Evolutionary conservation across 2,329 filamentous ascomycete genomes (phyloP).

Genomic region (Fusarium proliferatum): DNA sequence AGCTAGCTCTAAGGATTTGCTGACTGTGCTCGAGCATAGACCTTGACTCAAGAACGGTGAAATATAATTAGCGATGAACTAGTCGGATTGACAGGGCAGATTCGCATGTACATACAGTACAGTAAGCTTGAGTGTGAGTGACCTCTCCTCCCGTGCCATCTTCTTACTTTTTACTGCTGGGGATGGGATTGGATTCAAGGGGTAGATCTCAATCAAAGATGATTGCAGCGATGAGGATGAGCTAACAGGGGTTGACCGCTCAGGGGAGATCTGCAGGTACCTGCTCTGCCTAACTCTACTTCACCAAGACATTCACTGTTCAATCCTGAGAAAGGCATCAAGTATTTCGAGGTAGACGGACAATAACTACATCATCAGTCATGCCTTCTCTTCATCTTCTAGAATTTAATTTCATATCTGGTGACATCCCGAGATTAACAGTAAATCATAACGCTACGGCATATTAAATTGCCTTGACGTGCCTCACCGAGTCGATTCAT

Average conservation of each 20-base stretch:
- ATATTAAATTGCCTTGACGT: slow-evolving; percentile 33
- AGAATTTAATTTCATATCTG: slow-evolving; percentile 13
- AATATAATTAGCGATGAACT: slow-evolving; percentile 11
- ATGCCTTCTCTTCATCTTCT: slow-evolving; percentile 3
- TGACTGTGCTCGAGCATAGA: slow-evolving; percentile 3
- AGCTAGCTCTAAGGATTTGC: not conserved
- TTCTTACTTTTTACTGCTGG: not conserved
- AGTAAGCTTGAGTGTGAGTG: not conserved
- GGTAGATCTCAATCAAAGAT: slow-evolving; percentile 38
- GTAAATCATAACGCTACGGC: slow-evolving; percentile 27
- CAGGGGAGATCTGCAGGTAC: slow-evolving; percentile 13
- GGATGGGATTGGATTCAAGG: slow-evolving; percentile 6
- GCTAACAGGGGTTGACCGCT: slow-evolving; percentile 13
- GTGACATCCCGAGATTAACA: slow-evolving; percentile 31
- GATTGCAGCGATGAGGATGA: slow-evolving; percentile 8
- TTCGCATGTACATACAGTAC: not conserved
- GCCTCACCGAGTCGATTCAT: slow-evolving; percentile 27
- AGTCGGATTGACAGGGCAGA: slow-evolving; percentile 11
- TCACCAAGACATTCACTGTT: not conserved
- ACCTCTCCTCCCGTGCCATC: slow-evolving; percentile 6
- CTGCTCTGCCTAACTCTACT: not conserved
- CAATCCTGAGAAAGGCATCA: not conserved
- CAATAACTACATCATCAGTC: not conserved
- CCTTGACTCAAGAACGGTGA: slow-evolving; percentile 22
- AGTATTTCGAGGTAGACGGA: not conserved